Percentiles rank a stretch among this genome's conserved stretches.
phyloP scores from a whole-genome alignment of 1,284 basidiomycete species.

The Cryptococcus sp. region DNA sequence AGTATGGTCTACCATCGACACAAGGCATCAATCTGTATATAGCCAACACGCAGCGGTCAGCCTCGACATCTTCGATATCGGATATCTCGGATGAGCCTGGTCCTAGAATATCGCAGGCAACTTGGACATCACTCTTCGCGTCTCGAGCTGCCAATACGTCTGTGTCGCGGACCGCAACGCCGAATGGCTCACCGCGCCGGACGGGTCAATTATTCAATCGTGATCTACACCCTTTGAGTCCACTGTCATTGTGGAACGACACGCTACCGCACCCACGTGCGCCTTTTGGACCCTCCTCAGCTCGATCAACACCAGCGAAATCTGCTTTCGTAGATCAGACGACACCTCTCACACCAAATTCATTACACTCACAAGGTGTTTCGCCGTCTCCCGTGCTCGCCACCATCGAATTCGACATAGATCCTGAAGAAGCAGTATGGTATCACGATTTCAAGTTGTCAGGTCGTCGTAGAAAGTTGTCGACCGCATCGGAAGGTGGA shows the following conservation, averaged over 20 bases:
- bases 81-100: constrained; percentile 25
- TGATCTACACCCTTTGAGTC: constrained; percentile 14
- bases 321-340: constrained; percentile 10
- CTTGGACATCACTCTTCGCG: constrained; percentile 38
- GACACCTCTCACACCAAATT: constrained; percentile 17
- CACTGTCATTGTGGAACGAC: constrained; percentile 13
- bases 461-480: constrained; percentile 8
- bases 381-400: constrained; percentile 28
- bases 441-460: constrained; percentile 27
- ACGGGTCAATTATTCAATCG: not conserved
- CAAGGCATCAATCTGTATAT: constrained; percentile 41
- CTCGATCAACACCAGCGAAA: constrained; percentile 9
- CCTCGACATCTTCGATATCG: not conserved
- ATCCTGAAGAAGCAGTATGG: constrained; percentile 38
- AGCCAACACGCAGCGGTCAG: constrained; percentile 5
- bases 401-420: constrained; percentile 46
- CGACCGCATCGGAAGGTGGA: constrained; percentile 5
- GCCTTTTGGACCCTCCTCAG: constrained; percentile 5
- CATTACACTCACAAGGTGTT: constrained; percentile 4
- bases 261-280: constrained; percentile 4
- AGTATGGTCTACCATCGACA: constrained; percentile 44
- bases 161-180: constrained; percentile 18
- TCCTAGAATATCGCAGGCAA: constrained; percentile 29
- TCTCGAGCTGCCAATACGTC: constrained; percentile 4
- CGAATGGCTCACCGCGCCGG: constrained; percentile 16